Evolutionary conservation across 768 basidiomycete species (phyloP).

Genomic region (Favolaschia claudopus): DNA sequence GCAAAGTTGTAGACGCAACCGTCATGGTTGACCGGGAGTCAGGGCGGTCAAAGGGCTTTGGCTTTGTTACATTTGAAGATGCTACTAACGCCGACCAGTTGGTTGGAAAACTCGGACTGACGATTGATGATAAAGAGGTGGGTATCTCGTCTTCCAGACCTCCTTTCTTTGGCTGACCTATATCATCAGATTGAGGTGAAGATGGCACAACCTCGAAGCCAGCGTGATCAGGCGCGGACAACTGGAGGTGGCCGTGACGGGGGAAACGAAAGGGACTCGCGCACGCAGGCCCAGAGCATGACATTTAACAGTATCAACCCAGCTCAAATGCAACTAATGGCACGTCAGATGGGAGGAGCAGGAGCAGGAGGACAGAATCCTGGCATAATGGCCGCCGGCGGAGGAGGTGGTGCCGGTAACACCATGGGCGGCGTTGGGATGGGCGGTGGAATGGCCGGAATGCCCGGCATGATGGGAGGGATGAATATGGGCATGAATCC

Average conservation of each 20-base stretch:
- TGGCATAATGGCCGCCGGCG: slow-evolving; percentile 41
- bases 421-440: slow-evolving; percentile 35
- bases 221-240: slow-evolving; percentile 61
- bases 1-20: slow-evolving; percentile 84
- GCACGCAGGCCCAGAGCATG: slow-evolving; percentile 41
- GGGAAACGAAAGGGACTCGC: slow-evolving; percentile 42
- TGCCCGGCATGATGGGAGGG: slow-evolving; percentile 17
- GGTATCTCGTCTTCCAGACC: slow-evolving; percentile 24
- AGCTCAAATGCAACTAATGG: slow-evolving; percentile 63
- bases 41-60: slow-evolving; percentile 81
- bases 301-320: slow-evolving; percentile 43
- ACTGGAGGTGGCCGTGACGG: slow-evolving; percentile 27
- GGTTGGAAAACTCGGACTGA: slow-evolving; percentile 70
- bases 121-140: slow-evolving; percentile 82
- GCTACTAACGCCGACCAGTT: slow-evolving; percentile 69
- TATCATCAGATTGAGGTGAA: slow-evolving; percentile 80
- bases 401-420: no score
- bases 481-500: slow-evolving; percentile 46
- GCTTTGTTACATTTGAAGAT: slow-evolving; percentile 84
- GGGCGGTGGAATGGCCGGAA: slow-evolving; percentile 31
- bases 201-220: slow-evolving; percentile 75
- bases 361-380: slow-evolving; percentile 19
- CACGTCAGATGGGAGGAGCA: slow-evolving; percentile 57
- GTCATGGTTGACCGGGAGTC: slow-evolving; percentile 88
- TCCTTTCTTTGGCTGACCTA: neutral